Conservation (phyloP, 2,329 filamentous ascomycete genomes). For the Coleophoma eucalyptorum region DNA sequence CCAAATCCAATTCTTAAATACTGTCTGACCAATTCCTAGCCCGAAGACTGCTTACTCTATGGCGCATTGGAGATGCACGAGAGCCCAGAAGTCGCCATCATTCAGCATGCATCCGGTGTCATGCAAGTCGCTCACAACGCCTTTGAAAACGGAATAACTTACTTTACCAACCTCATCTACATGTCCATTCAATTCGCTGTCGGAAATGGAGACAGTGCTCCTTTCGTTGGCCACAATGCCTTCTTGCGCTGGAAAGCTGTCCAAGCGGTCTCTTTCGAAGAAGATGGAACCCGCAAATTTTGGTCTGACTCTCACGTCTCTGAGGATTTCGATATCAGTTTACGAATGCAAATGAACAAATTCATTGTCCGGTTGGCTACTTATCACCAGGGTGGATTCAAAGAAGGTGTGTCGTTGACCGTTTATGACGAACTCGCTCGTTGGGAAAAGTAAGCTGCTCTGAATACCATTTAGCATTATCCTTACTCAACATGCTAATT, state of each 20-base stretch:
- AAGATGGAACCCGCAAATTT: slow-evolving; percentile 38
- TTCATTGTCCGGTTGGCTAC: slow-evolving; percentile 66
- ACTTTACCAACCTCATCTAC: slow-evolving; percentile 78
- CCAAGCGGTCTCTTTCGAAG: slow-evolving; percentile 52
- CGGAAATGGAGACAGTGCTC: slow-evolving; percentile 59
- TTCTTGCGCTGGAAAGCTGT: slow-evolving; percentile 67
- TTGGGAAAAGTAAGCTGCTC: slow-evolving; percentile 64
- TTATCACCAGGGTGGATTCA: slow-evolving; percentile 67
- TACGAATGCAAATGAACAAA: slow-evolving; percentile 66
- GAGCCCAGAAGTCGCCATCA: slow-evolving; percentile 65
- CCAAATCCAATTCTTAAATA: no score
- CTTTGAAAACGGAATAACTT: slow-evolving; percentile 73
- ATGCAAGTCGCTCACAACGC: slow-evolving; percentile 72
- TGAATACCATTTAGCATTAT: not conserved
- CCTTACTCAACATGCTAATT: not conserved
- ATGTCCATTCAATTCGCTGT: slow-evolving; percentile 68
- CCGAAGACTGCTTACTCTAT: slow-evolving; percentile 61
- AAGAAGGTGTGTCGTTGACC: slow-evolving; percentile 70
- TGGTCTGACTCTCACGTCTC: slow-evolving; percentile 45
- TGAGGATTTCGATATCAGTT: slow-evolving; percentile 73
- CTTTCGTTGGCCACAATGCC: slow-evolving; percentile 76
- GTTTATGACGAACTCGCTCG: slow-evolving; percentile 69
- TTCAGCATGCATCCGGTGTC: slow-evolving; percentile 70
- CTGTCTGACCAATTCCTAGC: no score
- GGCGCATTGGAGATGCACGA: slow-evolving; percentile 68